Evolutionary conservation across 1,284 basidiomycete species (phyloP), one percentile per base, ranked within the genome.

Genomic region (Boletus semigastroideus): DNA sequence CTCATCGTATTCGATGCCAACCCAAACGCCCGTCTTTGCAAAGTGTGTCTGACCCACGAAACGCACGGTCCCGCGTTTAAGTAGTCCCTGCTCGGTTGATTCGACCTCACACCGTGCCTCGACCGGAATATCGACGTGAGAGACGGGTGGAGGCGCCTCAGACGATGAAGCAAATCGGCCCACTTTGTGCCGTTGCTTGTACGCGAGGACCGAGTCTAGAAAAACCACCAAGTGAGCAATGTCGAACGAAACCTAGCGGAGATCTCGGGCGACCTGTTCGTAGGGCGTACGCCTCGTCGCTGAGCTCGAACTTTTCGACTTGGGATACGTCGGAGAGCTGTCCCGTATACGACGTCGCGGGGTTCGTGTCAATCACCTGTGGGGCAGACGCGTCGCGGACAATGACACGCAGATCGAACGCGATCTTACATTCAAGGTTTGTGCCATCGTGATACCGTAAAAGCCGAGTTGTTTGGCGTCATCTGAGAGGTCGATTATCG

Each of bases 1-100:
- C 65, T 98, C 97, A 66, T 99, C 97, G 62, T 96, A 92, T 70
- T 97, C 92, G 8, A 99, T 78, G 1, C 96, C 97, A 3, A 98
- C 81, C 96, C 96, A 98, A 0, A 82, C 66, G 0, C 87, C 87
- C 45, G 46, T 6, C 54, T 78, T 83, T 31, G 84, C 84, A 64
- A 98, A 97, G 48, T 79, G 76, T 0, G 94, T 92, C 25, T 74
- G 67, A 0, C 97, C 97, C 12, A 95, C 85, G 63, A 87, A 99
- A 10, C 86, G 78, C 20, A 99, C 84, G 0, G 86, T 87, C 0
- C 96, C 96, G 80, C 0, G 86, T 86, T 3, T 95, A 92, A 78
- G 80, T 46, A 92, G 72, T 4, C 78, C 84, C 25, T 80, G 76
- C 48, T 87, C 85, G 6, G 71, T 62, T 0, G 83, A 83, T 59